Conservation (phyloP, 2,329 filamentous ascomycete species). For the Gaeumannomyces sp. region DNA sequence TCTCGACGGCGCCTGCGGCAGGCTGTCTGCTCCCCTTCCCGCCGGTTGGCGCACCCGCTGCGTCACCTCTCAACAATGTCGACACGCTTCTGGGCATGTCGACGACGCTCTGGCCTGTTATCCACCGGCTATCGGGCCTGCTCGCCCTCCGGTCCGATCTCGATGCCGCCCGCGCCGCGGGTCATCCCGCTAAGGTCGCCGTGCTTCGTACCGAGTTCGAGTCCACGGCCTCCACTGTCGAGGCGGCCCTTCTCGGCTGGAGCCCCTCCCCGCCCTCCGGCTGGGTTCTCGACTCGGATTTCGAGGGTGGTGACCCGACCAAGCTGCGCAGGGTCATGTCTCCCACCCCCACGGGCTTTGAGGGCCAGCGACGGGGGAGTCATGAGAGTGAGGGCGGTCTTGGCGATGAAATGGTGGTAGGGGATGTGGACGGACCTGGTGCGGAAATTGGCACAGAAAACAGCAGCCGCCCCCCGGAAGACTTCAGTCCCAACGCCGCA, state of each 20-base stretch:
- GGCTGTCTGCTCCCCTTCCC: constrained; percentile 41
- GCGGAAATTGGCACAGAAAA: too few relatives aligned
- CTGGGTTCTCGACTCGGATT: constrained; percentile 21
- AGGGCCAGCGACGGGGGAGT: not conserved
- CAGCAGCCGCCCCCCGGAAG: not conserved
- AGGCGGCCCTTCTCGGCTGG: constrained; percentile 49
- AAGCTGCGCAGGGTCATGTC: constrained; percentile 14
- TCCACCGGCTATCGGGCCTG: constrained; percentile 53
- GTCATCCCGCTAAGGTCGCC: constrained; percentile 34
- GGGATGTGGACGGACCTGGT: not conserved
- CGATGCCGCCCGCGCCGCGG: constrained; percentile 35
- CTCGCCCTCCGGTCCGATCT: constrained; percentile 46
- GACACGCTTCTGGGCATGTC: constrained; percentile 56
- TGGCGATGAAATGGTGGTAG: not conserved
- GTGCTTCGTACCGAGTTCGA: constrained; percentile 45
- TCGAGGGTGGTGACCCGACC: constrained; percentile 13
- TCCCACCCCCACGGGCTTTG: not conserved
- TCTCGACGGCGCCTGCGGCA: constrained; percentile 43
- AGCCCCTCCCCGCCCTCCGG: constrained; percentile 42
- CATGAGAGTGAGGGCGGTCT: not conserved
- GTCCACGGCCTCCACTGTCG: constrained; percentile 47
- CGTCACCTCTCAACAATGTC: constrained; percentile 44
- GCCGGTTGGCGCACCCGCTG: constrained; percentile 36
- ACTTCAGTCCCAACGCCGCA: not conserved
- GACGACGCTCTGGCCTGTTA: constrained; percentile 57